Evolutionary conservation across 2,329 filamentous ascomycete genomes (phyloP).

Genomic region (Monosporascus sp.): DNA sequence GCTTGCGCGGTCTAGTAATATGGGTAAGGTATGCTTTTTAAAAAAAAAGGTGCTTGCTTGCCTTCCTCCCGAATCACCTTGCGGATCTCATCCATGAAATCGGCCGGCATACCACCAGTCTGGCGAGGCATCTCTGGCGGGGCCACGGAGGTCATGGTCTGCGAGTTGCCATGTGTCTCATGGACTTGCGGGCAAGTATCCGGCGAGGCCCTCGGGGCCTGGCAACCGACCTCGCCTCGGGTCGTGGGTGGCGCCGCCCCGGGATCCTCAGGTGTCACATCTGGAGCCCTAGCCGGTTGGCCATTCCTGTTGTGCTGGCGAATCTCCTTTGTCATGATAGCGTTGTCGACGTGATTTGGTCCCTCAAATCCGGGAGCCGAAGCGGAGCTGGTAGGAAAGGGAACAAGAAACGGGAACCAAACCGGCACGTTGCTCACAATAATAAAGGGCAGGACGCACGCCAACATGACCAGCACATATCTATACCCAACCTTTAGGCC

Average conservation of each 20-base stretch:
- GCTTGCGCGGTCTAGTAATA: not conserved
- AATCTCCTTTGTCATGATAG: not conserved
- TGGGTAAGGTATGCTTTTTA: not conserved
- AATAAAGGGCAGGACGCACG: too few species aligned
- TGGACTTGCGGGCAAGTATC: not conserved
- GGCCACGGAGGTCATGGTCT: not conserved
- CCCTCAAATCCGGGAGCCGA: not conserved
- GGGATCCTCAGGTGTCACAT: too few species aligned
- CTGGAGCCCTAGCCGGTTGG: not conserved
- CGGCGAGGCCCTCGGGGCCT: not conserved
- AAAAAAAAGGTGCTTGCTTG: not conserved
- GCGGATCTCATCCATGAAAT: constrained; percentile 14
- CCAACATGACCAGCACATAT: not conserved
- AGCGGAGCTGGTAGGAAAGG: too few species aligned
- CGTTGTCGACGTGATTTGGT: not conserved
- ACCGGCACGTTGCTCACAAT: not conserved
- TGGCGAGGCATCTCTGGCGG: not conserved
- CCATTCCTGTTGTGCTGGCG: not conserved
- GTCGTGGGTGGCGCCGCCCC: too few species aligned
- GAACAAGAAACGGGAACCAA: not conserved
- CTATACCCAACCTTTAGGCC: not conserved
- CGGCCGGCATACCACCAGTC: constrained; percentile 3
- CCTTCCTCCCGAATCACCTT: constrained; percentile 13
- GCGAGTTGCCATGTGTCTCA: not conserved
- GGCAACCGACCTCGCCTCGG: not conserved